Evolutionary conservation across 345 rosid species (phyloP), one percentile per base, ranked within the genome.

Genomic region (Schrenkiella parvula): DNA sequence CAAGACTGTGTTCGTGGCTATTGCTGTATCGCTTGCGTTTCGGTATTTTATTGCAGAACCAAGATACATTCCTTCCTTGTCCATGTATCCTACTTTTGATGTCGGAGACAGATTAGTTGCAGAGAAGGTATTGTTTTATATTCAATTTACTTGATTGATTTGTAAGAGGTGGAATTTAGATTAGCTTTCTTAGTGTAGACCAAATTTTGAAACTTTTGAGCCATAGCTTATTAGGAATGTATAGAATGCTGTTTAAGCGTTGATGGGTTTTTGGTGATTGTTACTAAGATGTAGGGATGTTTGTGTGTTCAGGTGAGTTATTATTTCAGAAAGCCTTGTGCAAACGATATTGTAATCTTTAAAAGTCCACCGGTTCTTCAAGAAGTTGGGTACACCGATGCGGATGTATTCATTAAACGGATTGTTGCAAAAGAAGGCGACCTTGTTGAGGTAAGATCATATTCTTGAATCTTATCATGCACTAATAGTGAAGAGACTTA

Each of bases 71-170:
- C 98, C 99, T 79, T 91, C 97, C 59, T 73, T 95, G 86, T 95
- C 98, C 28, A 95, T 95, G 99, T 95, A 91, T 86, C 99, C 99
- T 28, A 91, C 96, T 15, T 91, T 95, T 77, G 96, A 91, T 81
- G 96, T 89, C 23, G 98, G 99, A 55, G 99, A 95, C 66, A 85
- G 96, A 76, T 73, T 92, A 60, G 88, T 92, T 68, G 96, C 98
- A 8, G 97, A 95, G 83, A 95, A 95, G 98, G 98, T 92, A 72
- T 17, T 54, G 32, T 55, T 70, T 23, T 23, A 23, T 23, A 23
- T 18, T 6, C 21, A 13, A 48, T 9, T 21, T 23, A 23, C 25
- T 23, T 23, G 25, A 23, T 23, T 23, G 3, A 23, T 23, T 23
- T 23, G 25, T 23, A 23, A 23, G 25, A 23, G 25, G 25, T 23